Conservation (phyloP, 148 eudicot genomes). For the Tetragonia tetragonoides region DNA sequence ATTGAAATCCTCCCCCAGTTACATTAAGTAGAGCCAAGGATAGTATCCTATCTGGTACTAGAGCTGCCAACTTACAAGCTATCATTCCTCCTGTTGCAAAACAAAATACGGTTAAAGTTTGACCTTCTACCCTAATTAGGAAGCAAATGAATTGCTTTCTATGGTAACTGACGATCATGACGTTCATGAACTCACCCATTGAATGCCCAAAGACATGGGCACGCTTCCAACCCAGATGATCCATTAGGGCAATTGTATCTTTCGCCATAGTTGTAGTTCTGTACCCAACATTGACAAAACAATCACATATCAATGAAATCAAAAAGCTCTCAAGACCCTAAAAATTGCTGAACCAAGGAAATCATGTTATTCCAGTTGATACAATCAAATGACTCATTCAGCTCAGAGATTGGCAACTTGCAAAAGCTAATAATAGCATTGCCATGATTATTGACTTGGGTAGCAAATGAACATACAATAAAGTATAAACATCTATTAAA, state of each 20-base stretch:
- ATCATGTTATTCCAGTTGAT: background rate
- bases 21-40: constrained; percentile 90
- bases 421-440: constrained; percentile 9
- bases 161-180: background rate
- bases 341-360: background rate
- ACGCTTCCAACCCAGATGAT: constrained; percentile 89
- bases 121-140: background rate
- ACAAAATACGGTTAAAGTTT: constrained; percentile 8
- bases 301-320: background rate
- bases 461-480: background rate
- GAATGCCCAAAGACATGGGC: constrained; percentile 97
- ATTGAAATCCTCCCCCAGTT: constrained; percentile 95
- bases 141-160: background rate
- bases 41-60: constrained; percentile 73
- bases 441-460: constrained; percentile 16
- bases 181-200: constrained; percentile 65
- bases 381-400: constrained; percentile 19
- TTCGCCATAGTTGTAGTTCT: constrained; percentile 92
- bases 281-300: constrained; percentile 21
- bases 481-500: background rate
- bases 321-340: background rate
- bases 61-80: constrained; percentile 80
- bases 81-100: constrained; percentile 84
- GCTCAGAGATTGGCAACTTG: constrained; percentile 10
- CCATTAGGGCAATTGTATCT: constrained; percentile 87